These are phyloP conservation scores for Taxawa tesnikishii DNA, from an alignment of 2,329 filamentous ascomycete species.

Conservation along the genomic window DNA sequence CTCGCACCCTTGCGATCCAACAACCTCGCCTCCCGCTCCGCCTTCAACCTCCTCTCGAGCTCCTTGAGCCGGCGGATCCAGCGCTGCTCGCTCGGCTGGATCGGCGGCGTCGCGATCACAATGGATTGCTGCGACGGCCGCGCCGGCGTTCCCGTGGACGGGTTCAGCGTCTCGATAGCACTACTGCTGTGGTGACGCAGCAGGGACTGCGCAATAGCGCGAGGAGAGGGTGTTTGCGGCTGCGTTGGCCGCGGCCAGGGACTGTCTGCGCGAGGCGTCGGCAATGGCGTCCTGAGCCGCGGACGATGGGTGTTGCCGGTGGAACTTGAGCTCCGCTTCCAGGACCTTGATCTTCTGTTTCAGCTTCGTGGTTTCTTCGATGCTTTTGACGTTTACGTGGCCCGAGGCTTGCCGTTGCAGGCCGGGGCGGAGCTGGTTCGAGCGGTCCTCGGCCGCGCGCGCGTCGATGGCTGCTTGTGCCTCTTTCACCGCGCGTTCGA, in stretches of 20 bases:
- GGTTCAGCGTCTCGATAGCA: slow-evolving; percentile 30
- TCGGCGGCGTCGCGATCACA: slow-evolving; percentile 21
- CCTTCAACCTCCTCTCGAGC: slow-evolving; percentile 76
- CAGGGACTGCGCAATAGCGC: slow-evolving; percentile 37
- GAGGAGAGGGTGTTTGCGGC: slow-evolving; percentile 20
- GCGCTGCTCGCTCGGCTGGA: slow-evolving; percentile 50
- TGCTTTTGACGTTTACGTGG: too few relatives aligned
- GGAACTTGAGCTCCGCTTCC: slow-evolving; percentile 52
- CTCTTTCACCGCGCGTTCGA: slow-evolving; percentile 69
- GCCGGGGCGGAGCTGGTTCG: slow-evolving; percentile 1
- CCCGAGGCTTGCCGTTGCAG: too few relatives aligned
- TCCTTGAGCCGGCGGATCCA: slow-evolving; percentile 82
- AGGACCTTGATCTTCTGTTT: slow-evolving; percentile 48
- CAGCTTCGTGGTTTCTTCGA: slow-evolving; percentile 45
- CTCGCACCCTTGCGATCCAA: slow-evolving; percentile 75
- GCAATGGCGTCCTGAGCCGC: slow-evolving; percentile 11
- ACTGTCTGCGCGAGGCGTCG: slow-evolving; percentile 4
- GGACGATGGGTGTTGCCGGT: slow-evolving; percentile 38
- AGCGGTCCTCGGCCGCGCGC: too few relatives aligned
- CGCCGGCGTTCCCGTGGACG: background rate
- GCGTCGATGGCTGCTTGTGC: slow-evolving; percentile 39
- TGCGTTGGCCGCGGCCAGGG: too few relatives aligned
- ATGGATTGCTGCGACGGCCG: slow-evolving; percentile 31
- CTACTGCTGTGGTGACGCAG: slow-evolving; percentile 43
- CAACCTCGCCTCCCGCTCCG: slow-evolving; percentile 74